Base-by-base conservation (phyloP, 1,139 yeast species). In the Scheffersomyces illinoinensis region DNA sequence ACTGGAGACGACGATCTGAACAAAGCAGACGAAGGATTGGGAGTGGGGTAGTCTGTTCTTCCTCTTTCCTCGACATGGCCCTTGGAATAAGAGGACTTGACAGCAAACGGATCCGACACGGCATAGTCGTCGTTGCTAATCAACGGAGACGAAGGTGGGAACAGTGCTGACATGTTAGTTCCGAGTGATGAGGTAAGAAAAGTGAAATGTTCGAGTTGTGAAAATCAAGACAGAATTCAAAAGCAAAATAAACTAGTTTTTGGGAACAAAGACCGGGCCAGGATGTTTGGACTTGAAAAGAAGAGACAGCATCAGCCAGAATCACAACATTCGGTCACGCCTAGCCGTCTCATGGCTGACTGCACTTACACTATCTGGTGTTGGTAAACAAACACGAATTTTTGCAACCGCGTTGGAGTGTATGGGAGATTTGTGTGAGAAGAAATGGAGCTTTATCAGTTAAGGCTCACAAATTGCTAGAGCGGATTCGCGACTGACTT, bases 141-240 rank as follows among this genome's bases (percentile, higher is more conserved):
- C 60, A 85, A 78, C 1, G 91, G 90, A 43, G 90, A 87, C 33
- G 90, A 86, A 21, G 91, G 91, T 14, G 89, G 90, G 70, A 85
- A 86, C 68, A 81, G 86, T 14, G 43, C 43, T 33, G 43, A 33
- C 43, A 33, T 33, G 17, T 24, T 33, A 8, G 33, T 7, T 6
- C 33, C 43, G 43, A 33, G 17, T 14, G 43, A 33, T 33, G 43
- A 33, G 43, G 17, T 33, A 4, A 33, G 43, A 33, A 33, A 33
- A 12, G 43, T 33, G 43, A 33, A 33, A 33, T 2, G 17, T 33
- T 33, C 43, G 5, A 17, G 43, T 33, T 33, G 43, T 33, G 43
- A 12, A 33, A 14, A 33, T 33, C 43, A 33, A 33, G 43, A 33
- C 43, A 33, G 43, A 33, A 33, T 33, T 33, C 43, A 33, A 8